A percentile compares a stretch with the other conserved stretches of the same genome.
These are phyloP conservation scores for Diaporthe nobilis DNA, from an alignment of 2,329 filamentous ascomycete species.

Conservation along the genomic window DNA sequence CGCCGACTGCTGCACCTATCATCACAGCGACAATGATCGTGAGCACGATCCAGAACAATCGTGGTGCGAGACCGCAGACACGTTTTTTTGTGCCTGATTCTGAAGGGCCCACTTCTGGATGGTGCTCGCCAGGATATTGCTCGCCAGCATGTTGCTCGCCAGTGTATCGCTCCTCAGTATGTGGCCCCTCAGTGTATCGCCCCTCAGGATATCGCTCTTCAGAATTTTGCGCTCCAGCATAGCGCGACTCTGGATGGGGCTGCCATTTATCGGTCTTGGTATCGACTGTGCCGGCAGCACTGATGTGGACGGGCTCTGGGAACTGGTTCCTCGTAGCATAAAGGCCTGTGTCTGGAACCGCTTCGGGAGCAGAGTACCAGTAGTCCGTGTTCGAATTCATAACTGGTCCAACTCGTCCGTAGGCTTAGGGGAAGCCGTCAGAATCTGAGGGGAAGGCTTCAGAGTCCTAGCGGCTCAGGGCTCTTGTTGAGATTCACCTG, in stretches of 20 bases:
- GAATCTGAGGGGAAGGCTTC: neutral
- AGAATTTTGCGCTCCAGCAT: neutral
- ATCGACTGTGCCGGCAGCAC: neutral
- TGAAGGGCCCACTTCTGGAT: neutral
- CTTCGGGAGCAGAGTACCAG: slow-evolving; percentile 3
- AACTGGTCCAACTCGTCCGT: neutral
- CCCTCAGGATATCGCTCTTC: neutral
- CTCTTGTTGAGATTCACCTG: neutral
- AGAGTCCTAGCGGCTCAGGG: neutral
- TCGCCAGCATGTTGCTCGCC: neutral
- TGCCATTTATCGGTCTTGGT: neutral
- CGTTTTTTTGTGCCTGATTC: neutral
- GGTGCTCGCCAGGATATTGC: neutral
- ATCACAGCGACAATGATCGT: neutral
- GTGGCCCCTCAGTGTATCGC: neutral
- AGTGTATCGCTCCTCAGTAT: neutral
- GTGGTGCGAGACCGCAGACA: neutral
- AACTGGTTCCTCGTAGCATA: neutral
- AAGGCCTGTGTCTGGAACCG: neutral
- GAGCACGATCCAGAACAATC: neutral
- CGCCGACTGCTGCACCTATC: neutral
- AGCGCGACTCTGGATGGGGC: neutral
- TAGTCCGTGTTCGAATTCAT: neutral
- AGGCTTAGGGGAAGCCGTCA: neutral
- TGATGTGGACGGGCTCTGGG: neutral